These are phyloP conservation scores for Cokeromyces recurvatus DNA, from an alignment of 371 early-diverging fungal genomes.

Conservation along the genomic window DNA sequence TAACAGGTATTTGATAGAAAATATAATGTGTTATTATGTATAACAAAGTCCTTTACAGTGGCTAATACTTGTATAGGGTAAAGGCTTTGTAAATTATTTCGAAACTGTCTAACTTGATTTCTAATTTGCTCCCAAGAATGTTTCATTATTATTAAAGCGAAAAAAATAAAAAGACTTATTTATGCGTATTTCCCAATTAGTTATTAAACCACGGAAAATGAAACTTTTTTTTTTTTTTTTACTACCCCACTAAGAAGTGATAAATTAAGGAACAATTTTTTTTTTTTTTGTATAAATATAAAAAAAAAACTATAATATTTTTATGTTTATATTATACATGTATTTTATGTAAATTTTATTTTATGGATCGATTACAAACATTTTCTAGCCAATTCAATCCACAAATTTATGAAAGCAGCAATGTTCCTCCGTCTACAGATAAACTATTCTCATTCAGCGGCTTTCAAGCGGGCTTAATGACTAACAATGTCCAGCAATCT, in stretches of 20 bases:
- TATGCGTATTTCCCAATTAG: too few species aligned
- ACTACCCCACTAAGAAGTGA: too few species aligned
- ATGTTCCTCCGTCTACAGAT: constrained; percentile 26
- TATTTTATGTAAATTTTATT: too few species aligned
- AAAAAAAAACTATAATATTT: too few species aligned
- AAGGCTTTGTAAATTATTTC: constrained; percentile 33
- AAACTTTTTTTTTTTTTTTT: too few species aligned
- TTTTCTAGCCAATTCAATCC: constrained; percentile 20
- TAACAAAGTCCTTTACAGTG: constrained; percentile 53
- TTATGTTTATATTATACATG: too few species aligned
- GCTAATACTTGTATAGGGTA: constrained; percentile 28
- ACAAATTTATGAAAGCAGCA: constrained; percentile 24
- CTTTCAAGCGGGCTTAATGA: constrained; percentile 27
- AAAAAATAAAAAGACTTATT: too few species aligned
- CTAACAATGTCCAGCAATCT: too few species aligned
- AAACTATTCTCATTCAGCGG: constrained; percentile 22
- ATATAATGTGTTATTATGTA: constrained; percentile 50
- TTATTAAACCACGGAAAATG: too few species aligned
- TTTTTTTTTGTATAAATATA: too few species aligned
- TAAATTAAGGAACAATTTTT: too few species aligned
- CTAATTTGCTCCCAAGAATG: constrained; percentile 59
- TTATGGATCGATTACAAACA: constrained; percentile 22
- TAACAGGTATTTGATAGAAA: constrained; percentile 53
- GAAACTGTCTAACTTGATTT: constrained; percentile 53
- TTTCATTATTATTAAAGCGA: constrained; percentile 17